phyloP scores from a whole-genome alignment of 2,329 filamentous ascomycete genomes.

The Aspergillus novoparasiticus region DNA sequence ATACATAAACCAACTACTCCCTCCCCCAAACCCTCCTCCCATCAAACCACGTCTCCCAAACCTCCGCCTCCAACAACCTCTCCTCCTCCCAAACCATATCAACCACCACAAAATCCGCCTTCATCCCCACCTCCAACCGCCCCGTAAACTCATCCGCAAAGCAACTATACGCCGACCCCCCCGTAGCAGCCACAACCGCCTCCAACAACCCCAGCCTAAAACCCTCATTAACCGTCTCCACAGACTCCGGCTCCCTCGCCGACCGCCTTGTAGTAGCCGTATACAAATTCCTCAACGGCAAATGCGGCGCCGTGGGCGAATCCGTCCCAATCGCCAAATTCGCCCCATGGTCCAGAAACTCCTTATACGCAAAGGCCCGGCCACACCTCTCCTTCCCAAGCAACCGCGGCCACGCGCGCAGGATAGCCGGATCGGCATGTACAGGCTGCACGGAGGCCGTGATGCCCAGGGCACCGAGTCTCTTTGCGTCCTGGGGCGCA shows the following conservation, averaged over 20 bases:
- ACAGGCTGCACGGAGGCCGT: conserved; percentile 44
- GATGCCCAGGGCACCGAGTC: conserved; percentile 50
- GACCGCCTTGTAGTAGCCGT: conserved; percentile 53
- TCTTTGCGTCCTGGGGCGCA: conserved; percentile 47
- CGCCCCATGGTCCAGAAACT: conserved; percentile 48
- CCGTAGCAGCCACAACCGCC: conserved; percentile 48
- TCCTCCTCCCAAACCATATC: conserved; percentile 45
- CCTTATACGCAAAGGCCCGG: conserved; percentile 54
- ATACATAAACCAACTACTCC: background rate
- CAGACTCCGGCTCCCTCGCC: conserved; percentile 40
- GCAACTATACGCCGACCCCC: conserved; percentile 48
- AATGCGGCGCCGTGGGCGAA: conserved; percentile 51
- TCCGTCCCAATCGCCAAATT: conserved; percentile 51
- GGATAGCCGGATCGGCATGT: conserved; percentile 48
- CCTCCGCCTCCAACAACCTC: conserved; percentile 41
- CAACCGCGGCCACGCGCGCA: conserved; percentile 49
- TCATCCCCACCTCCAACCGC: conserved; percentile 40
- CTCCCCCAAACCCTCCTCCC: conserved; percentile 34
- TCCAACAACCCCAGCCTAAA: conserved; percentile 45
- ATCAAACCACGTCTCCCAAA: conserved; percentile 48
- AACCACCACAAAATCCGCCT: conserved; percentile 49
- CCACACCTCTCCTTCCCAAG: conserved; percentile 46
- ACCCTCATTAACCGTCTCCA: conserved; percentile 44
- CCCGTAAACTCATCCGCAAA: conserved; percentile 46
- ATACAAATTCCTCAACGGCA: conserved; percentile 50